Evolutionary conservation across 768 basidiomycete species (phyloP).

Genomic region (Myochromella boudieri): DNA sequence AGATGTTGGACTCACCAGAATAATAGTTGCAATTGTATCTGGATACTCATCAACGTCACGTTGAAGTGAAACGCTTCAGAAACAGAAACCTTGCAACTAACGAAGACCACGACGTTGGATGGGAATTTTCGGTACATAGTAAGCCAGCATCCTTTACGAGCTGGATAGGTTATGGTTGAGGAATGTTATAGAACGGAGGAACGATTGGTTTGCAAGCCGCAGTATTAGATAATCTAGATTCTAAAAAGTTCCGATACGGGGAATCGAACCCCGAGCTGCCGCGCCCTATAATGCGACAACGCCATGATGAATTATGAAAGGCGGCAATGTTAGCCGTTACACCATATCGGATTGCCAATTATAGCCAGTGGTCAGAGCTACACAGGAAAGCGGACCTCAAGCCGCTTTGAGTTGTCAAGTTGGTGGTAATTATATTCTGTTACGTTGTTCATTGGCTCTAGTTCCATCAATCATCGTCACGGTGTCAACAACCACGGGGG

Average conservation of each 20-base stretch:
- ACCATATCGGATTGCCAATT: slow-evolving; percentile 43
- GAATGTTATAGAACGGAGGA: no score
- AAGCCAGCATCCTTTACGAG: no score
- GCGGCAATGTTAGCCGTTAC: slow-evolving; percentile 70
- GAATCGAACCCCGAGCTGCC: slow-evolving; percentile 60
- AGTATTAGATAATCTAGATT: not conserved
- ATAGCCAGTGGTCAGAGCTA: not conserved
- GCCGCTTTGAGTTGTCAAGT: not conserved
- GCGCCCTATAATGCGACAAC: slow-evolving; percentile 24
- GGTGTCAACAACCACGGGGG: not conserved
- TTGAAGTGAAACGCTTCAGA: no score
- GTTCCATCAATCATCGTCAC: not conserved
- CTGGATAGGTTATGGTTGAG: no score
- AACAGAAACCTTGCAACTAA: no score
- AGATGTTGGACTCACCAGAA: no score
- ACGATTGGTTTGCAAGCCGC: no score
- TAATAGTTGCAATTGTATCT: no score
- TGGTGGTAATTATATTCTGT: not conserved
- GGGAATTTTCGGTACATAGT: no score
- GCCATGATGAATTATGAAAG: slow-evolving; percentile 24
- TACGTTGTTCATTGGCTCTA: not conserved
- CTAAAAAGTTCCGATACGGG: slow-evolving; percentile 37
- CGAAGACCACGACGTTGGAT: no score
- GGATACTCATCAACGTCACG: no score
- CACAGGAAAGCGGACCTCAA: not conserved